Percentiles rank a stretch among this genome's conserved stretches.
phyloP scores from a whole-genome alignment of 2,329 filamentous ascomycete species.

The Scytalidium lignicola region DNA sequence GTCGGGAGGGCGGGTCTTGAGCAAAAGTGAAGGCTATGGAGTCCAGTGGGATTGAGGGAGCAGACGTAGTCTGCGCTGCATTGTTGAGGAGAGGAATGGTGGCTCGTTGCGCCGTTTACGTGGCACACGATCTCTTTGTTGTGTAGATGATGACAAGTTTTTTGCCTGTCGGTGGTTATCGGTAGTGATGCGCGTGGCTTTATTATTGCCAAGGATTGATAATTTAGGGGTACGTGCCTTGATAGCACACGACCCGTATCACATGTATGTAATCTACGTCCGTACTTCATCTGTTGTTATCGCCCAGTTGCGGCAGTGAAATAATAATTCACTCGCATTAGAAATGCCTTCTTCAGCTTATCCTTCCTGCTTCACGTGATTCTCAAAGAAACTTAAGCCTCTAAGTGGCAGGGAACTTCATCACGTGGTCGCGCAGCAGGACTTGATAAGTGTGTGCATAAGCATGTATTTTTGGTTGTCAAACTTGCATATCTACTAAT shows the following conservation, averaged over 20 bases:
- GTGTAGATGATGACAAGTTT: conserved; percentile 9
- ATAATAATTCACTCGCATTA: neutral
- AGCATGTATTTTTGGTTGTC: too few relatives aligned
- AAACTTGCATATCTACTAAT: too few relatives aligned
- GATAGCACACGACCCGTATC: neutral
- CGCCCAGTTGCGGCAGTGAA: neutral
- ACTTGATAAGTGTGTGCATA: too few relatives aligned
- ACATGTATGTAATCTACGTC: neutral
- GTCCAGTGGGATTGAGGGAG: conserved; percentile 49
- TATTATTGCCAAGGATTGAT: neutral
- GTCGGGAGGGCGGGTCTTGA: conserved; percentile 11
- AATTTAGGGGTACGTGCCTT: neutral
- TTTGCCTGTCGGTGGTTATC: neutral
- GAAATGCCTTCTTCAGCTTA: neutral
- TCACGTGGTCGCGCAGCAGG: too few relatives aligned
- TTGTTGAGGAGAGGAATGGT: conserved; percentile 35
- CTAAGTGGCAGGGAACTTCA: too few relatives aligned
- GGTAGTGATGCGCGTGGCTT: conserved; percentile 1
- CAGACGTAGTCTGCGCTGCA: conserved; percentile 56
- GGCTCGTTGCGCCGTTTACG: conserved; percentile 20
- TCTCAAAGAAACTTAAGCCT: too few relatives aligned
- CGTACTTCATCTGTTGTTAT: neutral
- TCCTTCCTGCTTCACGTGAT: too few relatives aligned
- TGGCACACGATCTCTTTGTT: conserved; percentile 19
- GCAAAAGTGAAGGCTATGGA: conserved; percentile 36